A percentile compares a stretch with the other conserved stretches of the same genome.
phyloP scores from a whole-genome alignment of 2,329 filamentous ascomycete genomes.

The Zasmidium cellare region DNA sequence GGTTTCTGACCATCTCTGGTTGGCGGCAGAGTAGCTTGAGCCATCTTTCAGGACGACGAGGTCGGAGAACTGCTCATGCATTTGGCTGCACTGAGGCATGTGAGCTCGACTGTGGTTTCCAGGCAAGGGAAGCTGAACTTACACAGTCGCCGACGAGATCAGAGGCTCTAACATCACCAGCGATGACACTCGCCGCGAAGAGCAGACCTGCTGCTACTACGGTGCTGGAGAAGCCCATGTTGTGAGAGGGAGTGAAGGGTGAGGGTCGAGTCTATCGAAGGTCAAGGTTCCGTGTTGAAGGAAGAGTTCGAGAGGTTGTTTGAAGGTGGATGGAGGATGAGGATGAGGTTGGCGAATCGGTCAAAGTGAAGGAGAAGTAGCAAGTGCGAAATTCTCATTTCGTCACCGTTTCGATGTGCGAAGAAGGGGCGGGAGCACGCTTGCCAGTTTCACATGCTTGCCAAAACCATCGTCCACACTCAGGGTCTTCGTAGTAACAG shows the following conservation, averaged over 20 bases:
- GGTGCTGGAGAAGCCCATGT: not conserved
- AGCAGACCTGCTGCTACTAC: not conserved
- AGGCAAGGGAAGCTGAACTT: not conserved
- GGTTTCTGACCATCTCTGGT: constrained; percentile 10
- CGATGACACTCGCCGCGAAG: not conserved
- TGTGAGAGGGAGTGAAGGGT: not conserved
- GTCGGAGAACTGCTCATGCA: not conserved
- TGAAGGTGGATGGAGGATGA: not conserved
- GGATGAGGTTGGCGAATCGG: not conserved
- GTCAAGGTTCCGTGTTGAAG: not conserved
- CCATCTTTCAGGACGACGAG: not conserved
- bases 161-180: not conserved
- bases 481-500: too few species aligned
- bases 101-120: not conserved
- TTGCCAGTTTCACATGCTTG: not conserved
- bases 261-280: not conserved
- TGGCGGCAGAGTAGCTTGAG: not conserved
- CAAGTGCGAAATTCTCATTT: not conserved
- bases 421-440: not conserved
- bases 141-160: not conserved
- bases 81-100: not conserved
- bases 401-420: not conserved
- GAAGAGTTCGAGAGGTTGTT: too few species aligned
- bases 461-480: not conserved
- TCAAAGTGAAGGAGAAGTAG: not conserved